Evolutionary conservation across 306 rosid genomes (phyloP), one percentile per base, ranked within the genome.

Genomic region (Luffa acutangula): DNA sequence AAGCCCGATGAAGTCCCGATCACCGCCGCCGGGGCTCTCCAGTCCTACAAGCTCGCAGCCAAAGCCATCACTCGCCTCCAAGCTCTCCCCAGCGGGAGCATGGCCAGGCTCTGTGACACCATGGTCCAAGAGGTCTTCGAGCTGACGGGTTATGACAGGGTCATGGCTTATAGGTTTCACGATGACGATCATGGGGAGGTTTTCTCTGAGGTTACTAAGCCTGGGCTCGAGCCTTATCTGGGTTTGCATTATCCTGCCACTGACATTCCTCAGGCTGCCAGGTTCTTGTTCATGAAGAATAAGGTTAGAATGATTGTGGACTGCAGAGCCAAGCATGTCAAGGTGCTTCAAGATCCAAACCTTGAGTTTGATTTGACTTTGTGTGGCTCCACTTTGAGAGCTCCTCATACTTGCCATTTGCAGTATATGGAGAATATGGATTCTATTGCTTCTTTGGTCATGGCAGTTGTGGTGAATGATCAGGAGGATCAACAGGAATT

Each of bases 21-120:
- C 93, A 92, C 97, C 25, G 97, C 96, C n/a, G 97, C 94, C 3
- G 98, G 98, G 18, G 97, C 95, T 45, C 77, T 94, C 82, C 97
- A 92, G 52, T 94, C 97, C 1, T 92, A 94, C 89, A 94, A 92
- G 86, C 93, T 94, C 51, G 97, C 98, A 43, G 97, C 97, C 17
- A 92, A 91, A 84, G 98, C 98, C 83, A 94, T 94, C 73, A 82
- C 92, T 10, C 85, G 90, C 9, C 39, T 70, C 6, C 76, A 70
- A 6, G 56, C 76, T 45, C 39, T 70, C 14, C 37, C 53, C 0
- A 42, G 76, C 20, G 54, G 76, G 3, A 42, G 49, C 33, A 46
- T 70, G 37, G 37, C 25, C 3, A 42, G 37, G 18, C 54, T 70
- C 2, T 70, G 76, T 70, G 76, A 70, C 37, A 70, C 76, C 9